phyloP scores from a whole-genome alignment of 2,329 filamentous ascomycete species.

The Beauveria rudraprayagi region DNA sequence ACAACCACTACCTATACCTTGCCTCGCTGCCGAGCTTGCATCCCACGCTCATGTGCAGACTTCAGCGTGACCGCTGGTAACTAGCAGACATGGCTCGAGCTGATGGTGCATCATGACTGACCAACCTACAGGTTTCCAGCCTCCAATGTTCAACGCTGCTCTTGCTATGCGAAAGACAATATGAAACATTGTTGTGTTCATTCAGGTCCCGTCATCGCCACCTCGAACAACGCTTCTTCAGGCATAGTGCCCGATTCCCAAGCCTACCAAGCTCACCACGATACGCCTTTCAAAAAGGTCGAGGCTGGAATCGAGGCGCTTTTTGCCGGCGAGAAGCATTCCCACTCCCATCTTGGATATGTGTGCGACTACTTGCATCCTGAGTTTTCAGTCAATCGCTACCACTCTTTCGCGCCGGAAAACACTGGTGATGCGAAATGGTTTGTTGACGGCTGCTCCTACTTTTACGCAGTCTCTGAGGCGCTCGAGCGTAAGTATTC shows the following conservation, averaged over 20 bases:
- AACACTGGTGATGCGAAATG: constrained; percentile 72
- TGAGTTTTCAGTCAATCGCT: constrained; percentile 43
- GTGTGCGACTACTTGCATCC: constrained; percentile 34
- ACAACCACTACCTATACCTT: neutral
- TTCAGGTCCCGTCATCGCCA: neutral
- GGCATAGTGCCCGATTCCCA: constrained; percentile 5
- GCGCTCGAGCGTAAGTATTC: constrained; percentile 55
- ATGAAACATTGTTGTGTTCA: neutral
- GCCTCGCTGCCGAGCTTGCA: constrained; percentile 4
- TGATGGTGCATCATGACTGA: neutral
- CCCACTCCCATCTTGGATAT: constrained; percentile 35
- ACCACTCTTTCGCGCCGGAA: constrained; percentile 63
- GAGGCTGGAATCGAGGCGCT: constrained; percentile 33
- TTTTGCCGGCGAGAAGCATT: constrained; percentile 34
- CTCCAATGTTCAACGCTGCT: neutral
- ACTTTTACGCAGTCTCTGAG: constrained; percentile 77
- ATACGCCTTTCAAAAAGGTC: constrained; percentile 27
- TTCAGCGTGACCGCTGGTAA: neutral
- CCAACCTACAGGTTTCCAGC: neutral
- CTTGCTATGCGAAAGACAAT: neutral
- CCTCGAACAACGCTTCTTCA: neutral
- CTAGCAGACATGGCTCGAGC: neutral
- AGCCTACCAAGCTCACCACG: neutral
- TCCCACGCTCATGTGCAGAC: neutral
- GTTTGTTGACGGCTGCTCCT: constrained; percentile 77